A percentile compares a stretch with the other conserved stretches of the same genome.
phyloP scores from a whole-genome alignment of 495 filamentous ascomycete species.

The Pyronema omphalodes region DNA sequence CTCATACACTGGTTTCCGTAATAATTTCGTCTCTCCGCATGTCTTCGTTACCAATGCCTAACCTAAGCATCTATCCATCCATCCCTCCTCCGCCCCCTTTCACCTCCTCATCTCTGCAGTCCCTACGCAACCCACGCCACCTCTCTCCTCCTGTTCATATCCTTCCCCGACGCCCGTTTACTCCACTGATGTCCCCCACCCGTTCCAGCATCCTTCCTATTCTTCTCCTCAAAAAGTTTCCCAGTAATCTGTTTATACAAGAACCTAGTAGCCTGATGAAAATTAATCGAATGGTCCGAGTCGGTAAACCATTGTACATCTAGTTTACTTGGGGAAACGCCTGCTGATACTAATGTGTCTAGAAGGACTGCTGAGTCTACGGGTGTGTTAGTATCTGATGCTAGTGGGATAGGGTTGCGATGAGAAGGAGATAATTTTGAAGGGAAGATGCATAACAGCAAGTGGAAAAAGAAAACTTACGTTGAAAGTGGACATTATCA shows the following conservation, averaged over 20 bases:
- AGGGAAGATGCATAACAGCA: too few species aligned
- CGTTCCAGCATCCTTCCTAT: conserved; percentile 25
- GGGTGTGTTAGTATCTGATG: not conserved
- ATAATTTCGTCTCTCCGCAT: too few species aligned
- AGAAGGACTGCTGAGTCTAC: conserved; percentile 32
- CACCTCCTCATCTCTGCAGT: not conserved
- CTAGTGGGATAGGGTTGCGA: not conserved
- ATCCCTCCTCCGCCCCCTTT: not conserved
- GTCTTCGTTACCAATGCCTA: too few species aligned
- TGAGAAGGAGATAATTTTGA: too few species aligned
- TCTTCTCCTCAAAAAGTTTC: conserved; percentile 32
- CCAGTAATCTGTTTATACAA: conserved; percentile 36
- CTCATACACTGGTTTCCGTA: too few species aligned
- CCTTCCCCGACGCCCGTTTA: conserved; percentile 1
- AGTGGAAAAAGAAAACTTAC: not conserved
- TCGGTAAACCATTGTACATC: conserved; percentile 36
- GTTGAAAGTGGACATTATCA: conserved; percentile 43
- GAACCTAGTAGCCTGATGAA: conserved; percentile 29
- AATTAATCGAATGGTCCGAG: conserved; percentile 34
- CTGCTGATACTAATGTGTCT: conserved; percentile 32
- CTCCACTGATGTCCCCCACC: conserved; percentile 30
- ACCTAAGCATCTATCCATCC: conserved; percentile 19
- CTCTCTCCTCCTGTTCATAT: not conserved
- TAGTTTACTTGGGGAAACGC: conserved; percentile 35
- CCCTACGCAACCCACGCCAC: too few species aligned